phyloP scores from a whole-genome alignment of 306 rosid species.

The Vigna nakashimae region DNA sequence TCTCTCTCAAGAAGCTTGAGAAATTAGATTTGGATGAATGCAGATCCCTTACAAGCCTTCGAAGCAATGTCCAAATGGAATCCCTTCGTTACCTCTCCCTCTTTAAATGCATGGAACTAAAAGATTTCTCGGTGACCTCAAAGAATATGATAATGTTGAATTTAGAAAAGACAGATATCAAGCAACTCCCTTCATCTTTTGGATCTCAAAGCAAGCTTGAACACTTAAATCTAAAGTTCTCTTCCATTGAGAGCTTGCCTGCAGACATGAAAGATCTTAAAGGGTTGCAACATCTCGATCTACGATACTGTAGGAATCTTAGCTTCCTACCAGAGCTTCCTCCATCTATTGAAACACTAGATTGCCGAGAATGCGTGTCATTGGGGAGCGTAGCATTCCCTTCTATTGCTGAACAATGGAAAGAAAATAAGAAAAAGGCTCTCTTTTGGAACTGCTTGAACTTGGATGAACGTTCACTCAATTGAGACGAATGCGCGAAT shows the following conservation, averaged over 20 bases:
- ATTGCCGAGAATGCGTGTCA: constrained; percentile 36
- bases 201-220: constrained; percentile 20
- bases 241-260: constrained; percentile 13
- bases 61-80: not conserved
- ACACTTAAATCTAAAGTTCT: not conserved
- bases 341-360: not conserved
- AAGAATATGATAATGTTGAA: not conserved
- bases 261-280: constrained; percentile 16
- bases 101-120: not conserved
- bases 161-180: not conserved
- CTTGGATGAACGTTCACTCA: not conserved
- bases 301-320: not conserved
- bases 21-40: constrained; percentile 18
- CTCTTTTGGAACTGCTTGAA: constrained; percentile 30
- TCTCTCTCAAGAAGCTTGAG: constrained; percentile 25
- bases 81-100: constrained; percentile 37
- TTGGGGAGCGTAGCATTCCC: constrained; percentile 27
- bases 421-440: constrained; percentile 19
- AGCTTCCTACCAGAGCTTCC: constrained; percentile 48
- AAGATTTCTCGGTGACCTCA: constrained; percentile 34
- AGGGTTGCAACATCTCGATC: not conserved
- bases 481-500: constrained; percentile 1
- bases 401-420: not conserved
- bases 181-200: constrained; percentile 25
- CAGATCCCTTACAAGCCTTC: not conserved